Evolutionary conservation across 441 rosid genomes (phyloP), one percentile per base, ranked within the genome.

Genomic region (Kokia cookei): DNA sequence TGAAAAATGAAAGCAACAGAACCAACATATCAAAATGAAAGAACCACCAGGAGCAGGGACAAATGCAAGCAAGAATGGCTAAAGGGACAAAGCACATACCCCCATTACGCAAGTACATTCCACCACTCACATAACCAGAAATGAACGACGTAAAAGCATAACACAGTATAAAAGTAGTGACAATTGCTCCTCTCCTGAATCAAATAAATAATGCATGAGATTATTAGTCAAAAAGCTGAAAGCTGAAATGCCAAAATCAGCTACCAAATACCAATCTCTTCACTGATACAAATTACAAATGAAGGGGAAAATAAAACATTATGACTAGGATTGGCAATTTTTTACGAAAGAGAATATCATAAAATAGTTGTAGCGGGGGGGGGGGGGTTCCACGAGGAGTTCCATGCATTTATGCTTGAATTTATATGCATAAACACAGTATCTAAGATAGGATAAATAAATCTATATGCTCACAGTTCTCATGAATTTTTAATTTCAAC

Each of bases 171-270:
- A 94, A 97, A 58, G 99, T 94, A 22, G 99, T 97, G 75, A 93
- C 96, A 74, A 97, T 97, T 64, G 99, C 97, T 83, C 99, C 99
- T 86, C 99, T 91, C 98, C 99, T 94, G 89, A 47, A 75, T 58
- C 74, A 74, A 67, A 75, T 8, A 75, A 51, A 51, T 27, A 32
- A 6, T 51, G 2, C 32, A 68, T 2, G 1, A 68, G 26, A 29
- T 50, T 27, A 67, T 50, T 15, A 53, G 12, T 62, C 68, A 72
- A 59, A 61, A 72, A 17, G 47, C 42, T 72, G 67, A 53, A 37
- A 22, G 29, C 40, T 40, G 43, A 55, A 73, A n/a, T 64, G 55
- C 14, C 55, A 43, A 26, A 6, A 35, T 32, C 37, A 32, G 37
- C 37, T 32, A 32, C 7, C 29, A 65, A 74, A 61, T 42, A 74